Evolutionary conservation across 768 basidiomycete genomes (phyloP), one percentile per base, ranked within the genome.

Genomic region (Fomitopsis serialis): DNA sequence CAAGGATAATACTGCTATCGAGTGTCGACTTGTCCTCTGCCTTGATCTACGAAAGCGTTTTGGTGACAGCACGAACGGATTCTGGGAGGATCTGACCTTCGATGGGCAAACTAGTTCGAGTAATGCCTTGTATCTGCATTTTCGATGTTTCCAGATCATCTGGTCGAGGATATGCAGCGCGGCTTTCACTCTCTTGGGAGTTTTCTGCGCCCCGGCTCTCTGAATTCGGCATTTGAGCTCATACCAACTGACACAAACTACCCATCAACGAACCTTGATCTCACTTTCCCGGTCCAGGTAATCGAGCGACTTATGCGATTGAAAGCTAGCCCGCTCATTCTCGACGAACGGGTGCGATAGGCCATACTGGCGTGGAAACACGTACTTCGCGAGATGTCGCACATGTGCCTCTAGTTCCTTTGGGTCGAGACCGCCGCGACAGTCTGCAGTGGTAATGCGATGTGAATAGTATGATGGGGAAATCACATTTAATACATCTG

Each of bases 321-420:
- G 42, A 62, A 67, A 32, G 59, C 67, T 17, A 56, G 57, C 22
- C 52, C 62, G 45, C 55, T 55, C 43, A 61, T 52, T 1, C 12
- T 48, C 36, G 3, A 55, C 47, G 55, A 93, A 94, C 2, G 84
- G 76, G 58, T 73, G 87, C 4, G 74, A 63, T 1, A 97, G 63
- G 0, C 79, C 78, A 61, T 85, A 92, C 60, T 93, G 89, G 37
- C 84, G 76, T 9, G 93, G 84, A 61, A 98, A 96, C 1, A 98
- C 72, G 61, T 92, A 87, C 70, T 93, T 94, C 32, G 87, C 76
- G 1, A 92, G 68, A 57, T 83, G 83, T 37, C 87, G 77, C 0
- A 79, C 77, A 36, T 80, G 66, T 36, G 74, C 74, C 42, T 72
- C 73, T 58, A 78, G 78, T 54, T 70, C 63, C 9, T 69, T 72